Base-by-base conservation (phyloP, 1,284 basidiomycete species). In the Sporisorium scitamineum region DNA sequence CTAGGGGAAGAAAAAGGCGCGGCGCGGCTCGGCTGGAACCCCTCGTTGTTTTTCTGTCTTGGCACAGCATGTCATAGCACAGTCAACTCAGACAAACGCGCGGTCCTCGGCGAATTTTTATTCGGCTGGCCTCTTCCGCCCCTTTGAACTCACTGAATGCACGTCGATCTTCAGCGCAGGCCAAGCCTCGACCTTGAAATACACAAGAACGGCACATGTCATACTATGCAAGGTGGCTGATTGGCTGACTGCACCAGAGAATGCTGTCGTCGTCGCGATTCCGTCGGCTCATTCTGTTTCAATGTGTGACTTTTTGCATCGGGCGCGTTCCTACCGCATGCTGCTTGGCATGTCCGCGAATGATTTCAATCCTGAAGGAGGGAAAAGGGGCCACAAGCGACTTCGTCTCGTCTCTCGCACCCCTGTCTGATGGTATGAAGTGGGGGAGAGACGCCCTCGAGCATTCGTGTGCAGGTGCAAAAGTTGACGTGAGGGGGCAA, bases 61-160 rank as follows among this genome's bases (percentile, higher is more conserved):
- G 47, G 47, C 47, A 45, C 18, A 18, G 20, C 24, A 48, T 48
- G 47, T 48, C 47, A 48, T 48, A 48, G 47, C 47, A 48, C 47
- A 48, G 44, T 13, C 32, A 8, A 13, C n/a, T 34, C 34, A 34
- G 34, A 34, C 34, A 34, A 13, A 13, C n/a, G 39, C 44, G 44
- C 47, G 14, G 24, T 48, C n/a, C 47, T 48, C 47, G 47, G 47
- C 47, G 47, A 48, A 16, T 48, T 48, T 48, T 34, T 34, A 8
- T 20, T 20, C 18, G 39, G 39, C 39, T 20, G 8, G 2, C 3
- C 8, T 20, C 39, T 42, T 20, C 39, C 39, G 39, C n/a, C n/a
- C n/a, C n/a, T n/a, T n/a, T n/a, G n/a, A n/a, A n/a, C n/a, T n/a
- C n/a, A n/a, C n/a, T n/a, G n/a, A n/a, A n/a, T n/a, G n/a, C n/a